Base-by-base conservation (phyloP, 495 filamentous ascomycete species). In the Neurospora sp. region DNA sequence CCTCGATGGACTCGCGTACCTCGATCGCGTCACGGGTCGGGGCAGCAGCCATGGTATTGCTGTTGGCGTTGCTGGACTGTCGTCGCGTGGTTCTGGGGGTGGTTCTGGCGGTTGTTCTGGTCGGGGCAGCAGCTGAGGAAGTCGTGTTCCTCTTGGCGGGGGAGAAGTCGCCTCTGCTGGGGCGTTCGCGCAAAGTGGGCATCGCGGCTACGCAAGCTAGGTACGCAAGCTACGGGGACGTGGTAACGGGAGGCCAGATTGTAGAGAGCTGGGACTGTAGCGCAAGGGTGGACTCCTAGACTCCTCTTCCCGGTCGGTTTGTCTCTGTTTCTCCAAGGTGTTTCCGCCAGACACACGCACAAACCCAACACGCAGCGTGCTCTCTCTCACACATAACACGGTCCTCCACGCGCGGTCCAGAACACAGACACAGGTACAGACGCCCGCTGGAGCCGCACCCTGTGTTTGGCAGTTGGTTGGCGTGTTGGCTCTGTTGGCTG, bases 1-100 rank as follows among this genome's bases (percentile, higher is more conserved):
- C 83, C 73, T 85, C 84, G 70, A 84, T 85, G 35, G 83, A 84
- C 72, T 84, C 83, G 80, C 79, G 84, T 73, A 84, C 83, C 69
- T 81, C 81, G 74, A 80, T 78, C 76, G 82, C 78, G 77, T 78
- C 80, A 69, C 73, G 73, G 7, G 27, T 18, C 14, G 54, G 27
- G 54, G 54, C 54, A 66, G 54, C 27, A 37, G 79, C 72, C 74
- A 79, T 77, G 73, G 62, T 79, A 71, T 8, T 66, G 35, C 7
- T 69, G 8, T 40, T 70, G 20, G n/a, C 39, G 73, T 44, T 66
- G 14, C 54, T 66, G 54, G 54, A 66, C 23, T 73, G 73, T 71
- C 69, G 31, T 69, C 74, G 72, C 18, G 74, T 74, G 69, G 78
- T 74, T 77, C 78, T 39, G 9, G 75, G 69, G 16, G 76, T 70